Percentiles rank a stretch among this genome's conserved stretches.
phyloP scores from a whole-genome alignment of 1,284 basidiomycete genomes.

The Fistulina hepatica region DNA sequence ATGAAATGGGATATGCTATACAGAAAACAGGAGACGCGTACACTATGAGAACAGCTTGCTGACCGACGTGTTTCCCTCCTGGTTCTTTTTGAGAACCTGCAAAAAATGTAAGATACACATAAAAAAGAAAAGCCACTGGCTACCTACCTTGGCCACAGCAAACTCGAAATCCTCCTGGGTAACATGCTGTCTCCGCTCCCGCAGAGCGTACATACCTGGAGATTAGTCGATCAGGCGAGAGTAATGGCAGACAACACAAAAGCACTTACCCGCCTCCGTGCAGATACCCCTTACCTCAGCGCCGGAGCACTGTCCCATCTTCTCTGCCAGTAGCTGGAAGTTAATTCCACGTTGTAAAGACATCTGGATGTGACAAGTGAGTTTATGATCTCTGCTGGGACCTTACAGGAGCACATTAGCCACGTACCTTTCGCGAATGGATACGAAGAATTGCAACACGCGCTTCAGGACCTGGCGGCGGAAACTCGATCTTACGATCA shows the following conservation, averaged over 20 bases:
- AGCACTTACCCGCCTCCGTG: conserved; percentile 81
- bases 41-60: conserved; percentile 80
- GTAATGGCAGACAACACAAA: conserved; percentile 4
- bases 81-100: conserved; percentile 84
- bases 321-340: conserved; percentile 87
- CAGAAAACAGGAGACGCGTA: conserved; percentile 14
- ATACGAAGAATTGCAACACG: conserved; percentile 95
- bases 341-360: conserved; percentile 97
- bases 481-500: conserved; percentile 98
- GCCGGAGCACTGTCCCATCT: conserved; percentile 98
- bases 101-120: conserved; percentile 4
- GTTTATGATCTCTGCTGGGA: background rate
- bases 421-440: conserved; percentile 83
- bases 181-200: conserved; percentile 92
- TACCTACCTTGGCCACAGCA: conserved; percentile 80
- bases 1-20: background rate
- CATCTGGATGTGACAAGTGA: conserved; percentile 50
- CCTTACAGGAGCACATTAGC: background rate
- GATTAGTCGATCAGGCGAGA: conserved; percentile 1
- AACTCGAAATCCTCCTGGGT: conserved; percentile 99
- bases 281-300: conserved; percentile 98
- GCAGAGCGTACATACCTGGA: conserved; percentile 89
- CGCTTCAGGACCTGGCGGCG: conserved; percentile 95
- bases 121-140: conserved; percentile 2
- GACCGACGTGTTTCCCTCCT: conserved; percentile 82